Evolutionary conservation across 306 rosid species (phyloP), one percentile per base, ranked within the genome.

Genomic region (Medicago ruthenica): DNA sequence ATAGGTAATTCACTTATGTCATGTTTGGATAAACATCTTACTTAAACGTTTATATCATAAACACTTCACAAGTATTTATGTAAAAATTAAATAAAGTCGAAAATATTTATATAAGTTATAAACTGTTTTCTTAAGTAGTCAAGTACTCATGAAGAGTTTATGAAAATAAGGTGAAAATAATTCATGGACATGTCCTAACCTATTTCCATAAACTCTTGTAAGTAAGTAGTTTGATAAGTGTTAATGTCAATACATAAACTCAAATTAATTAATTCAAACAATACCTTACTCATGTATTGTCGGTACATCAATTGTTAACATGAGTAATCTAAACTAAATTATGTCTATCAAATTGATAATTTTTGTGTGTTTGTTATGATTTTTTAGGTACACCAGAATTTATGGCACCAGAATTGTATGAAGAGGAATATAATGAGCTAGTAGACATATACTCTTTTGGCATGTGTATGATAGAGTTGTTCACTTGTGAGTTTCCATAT

Each of bases 321-420:
- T 58, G 20, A 39, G 39, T 79, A 67, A 53, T 64, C 18, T n/a
- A 17, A 44, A 66, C 51, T 20, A 41, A 71, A 17, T 0, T 16
- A 9, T 44, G 15, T 8, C 1, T 20, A 50, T 41, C 13, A 53
- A 50, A 6, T 20, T 74, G 4, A 51, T 58, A 4, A 61, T 13
- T 48, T 10, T 3, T 41, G 5, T 13, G 3, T 47, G 1, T 8
- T 54, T 47, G 1, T 14, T 61, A 7, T 61, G 58, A 24, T 9
- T 7, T 37, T 27, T 48, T 79, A 93, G 97, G 98, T 18, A 90
- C 98, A 48, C 98, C 98, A 0, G 96, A 94, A 70, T 94, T 92
- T 65, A 92, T 94, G 98, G 97, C 98, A n/a, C 98, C 96, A 8
- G 98, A 94, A 71, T 71, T 92, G 77, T 94, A 94, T 70, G 98